Base-by-base conservation (phyloP, 768 basidiomycete genomes). In the Amanita brunnescens region DNA sequence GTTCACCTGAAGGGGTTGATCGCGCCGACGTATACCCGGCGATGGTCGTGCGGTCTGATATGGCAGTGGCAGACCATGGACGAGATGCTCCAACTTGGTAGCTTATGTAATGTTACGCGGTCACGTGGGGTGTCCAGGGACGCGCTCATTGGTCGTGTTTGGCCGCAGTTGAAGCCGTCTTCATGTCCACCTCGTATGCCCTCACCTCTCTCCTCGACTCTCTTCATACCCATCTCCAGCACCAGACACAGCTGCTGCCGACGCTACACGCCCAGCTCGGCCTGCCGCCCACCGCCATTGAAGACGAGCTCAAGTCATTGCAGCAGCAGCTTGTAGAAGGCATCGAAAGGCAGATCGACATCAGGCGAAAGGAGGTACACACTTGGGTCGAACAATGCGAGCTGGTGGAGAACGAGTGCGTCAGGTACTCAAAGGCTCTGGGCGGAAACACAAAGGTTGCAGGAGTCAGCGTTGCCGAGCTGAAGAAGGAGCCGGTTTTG, bases 201-300 rank as follows among this genome's bases (percentile, higher is more conserved):
- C 60, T 90, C 42, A 87, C 83, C 33, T 72, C 83, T 9, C 75
- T 91, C 13, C 74, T 92, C 7, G 80, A 86, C 62, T 84, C 87
- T 18, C 65, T 93, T 23, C 87, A 91, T 56, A 75, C 81, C 2
- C 85, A 88, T 63, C 70, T 92, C 5, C 85, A 87, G 64, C 69
- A 82, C 1, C 91, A 94, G 66, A 90, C 88, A 0, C 83, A 87
- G 55, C 73, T 90, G 29, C 72, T 95, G 2, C 90, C 90, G 13
- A 81, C 83, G 6, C 72, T 95, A 3, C 91, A 94, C 65, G 74
- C 79, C 1, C 89, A 89, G 60, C 85, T 95, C 13, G 91, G 89
- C 29, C 75, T 94, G 12, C 89, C 91, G 7, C 67, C 80, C 23
- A 80, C 82, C 9, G 84, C 90, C 0, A 78, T 94, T 38, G 81